Conservation (phyloP, 2,329 filamentous ascomycete species). For the Aspergillus sp. region DNA sequence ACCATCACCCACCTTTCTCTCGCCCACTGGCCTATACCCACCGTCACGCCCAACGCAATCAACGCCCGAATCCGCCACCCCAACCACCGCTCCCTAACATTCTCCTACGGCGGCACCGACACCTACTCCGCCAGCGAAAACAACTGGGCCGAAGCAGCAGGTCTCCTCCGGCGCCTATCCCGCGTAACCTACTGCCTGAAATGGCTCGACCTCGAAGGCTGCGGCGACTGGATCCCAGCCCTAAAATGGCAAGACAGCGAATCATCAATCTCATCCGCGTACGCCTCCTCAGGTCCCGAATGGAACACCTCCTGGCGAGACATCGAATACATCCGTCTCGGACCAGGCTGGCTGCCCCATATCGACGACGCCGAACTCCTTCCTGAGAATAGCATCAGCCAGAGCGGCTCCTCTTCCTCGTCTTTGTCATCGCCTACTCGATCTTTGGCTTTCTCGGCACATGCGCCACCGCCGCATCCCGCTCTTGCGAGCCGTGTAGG, state of each 20-base stretch:
- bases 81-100: constrained; percentile 41
- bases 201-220: constrained; percentile 65
- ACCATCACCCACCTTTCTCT: constrained; percentile 64
- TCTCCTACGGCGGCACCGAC: constrained; percentile 54
- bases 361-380: constrained; percentile 17
- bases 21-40: constrained; percentile 63
- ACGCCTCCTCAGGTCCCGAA: constrained; percentile 39
- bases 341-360: constrained; percentile 44
- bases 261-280: constrained; percentile 22
- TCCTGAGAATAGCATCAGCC: neutral
- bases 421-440: constrained; percentile 3
- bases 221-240: constrained; percentile 56
- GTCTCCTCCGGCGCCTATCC: constrained; percentile 58
- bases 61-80: constrained; percentile 47
- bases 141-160: constrained; percentile 58
- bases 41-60: constrained; percentile 56
- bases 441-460: constrained; percentile 26
- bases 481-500: no score
- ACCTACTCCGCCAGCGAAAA: constrained; percentile 56
- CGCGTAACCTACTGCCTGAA: constrained; percentile 58
- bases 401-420: neutral
- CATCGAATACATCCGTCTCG: constrained; percentile 45
- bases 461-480: constrained; percentile 18
- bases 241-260: constrained; percentile 47
- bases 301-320: constrained; percentile 51